Evolutionary conservation across 805 yeast genomes (phyloP), one percentile per base, ranked within the genome.

Genomic region (Sungouiozyma intestinalis): DNA sequence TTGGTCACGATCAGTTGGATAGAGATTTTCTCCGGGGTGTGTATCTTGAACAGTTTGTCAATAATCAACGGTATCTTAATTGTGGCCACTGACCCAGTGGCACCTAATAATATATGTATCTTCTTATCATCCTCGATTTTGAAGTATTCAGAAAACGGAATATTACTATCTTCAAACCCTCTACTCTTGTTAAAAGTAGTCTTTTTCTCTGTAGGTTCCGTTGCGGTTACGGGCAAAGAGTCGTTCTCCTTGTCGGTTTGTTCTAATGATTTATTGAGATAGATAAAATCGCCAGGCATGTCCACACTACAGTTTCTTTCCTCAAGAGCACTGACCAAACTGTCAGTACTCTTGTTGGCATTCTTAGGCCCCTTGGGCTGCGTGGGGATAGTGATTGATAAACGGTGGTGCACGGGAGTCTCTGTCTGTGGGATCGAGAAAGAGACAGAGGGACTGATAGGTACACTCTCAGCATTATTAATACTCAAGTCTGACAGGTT

Each of bases 61-160:
- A 92, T 85, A 33, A 92, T 86, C 49, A 82, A 62, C 0, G 96
- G 95, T 17, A 92, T 80, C 61, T 92, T 92, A 48, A 92, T 86
- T 2, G 97, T 85, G 4, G 98, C 98, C 3, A 92, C 97, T 2
- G 95, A 84, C 1, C 98, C 98, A 1, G 97, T 85, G 16, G 94
- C 94, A 16, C 94, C 98, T 35, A 92, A 69, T 44, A 92, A 67
- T 36, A 92, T 79, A 61, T 92, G 98, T 43, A 85, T 71, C 56
- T 87, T 88, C 36, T 80, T 83, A 58, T 85, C 95, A 57, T 85
- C 92, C 53, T 79, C 64, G 52, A 77, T 78, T 42, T 76, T 74
- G 45, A 84, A 68, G 57, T 77, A 83, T 49, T 82, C 79, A 24
- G 80, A 80, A 52, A 83, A 83, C 19, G 90, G 90, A 1, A 79